Conservation (phyloP, 192 early-diverging fungal species). For the Podila epigama region DNA sequence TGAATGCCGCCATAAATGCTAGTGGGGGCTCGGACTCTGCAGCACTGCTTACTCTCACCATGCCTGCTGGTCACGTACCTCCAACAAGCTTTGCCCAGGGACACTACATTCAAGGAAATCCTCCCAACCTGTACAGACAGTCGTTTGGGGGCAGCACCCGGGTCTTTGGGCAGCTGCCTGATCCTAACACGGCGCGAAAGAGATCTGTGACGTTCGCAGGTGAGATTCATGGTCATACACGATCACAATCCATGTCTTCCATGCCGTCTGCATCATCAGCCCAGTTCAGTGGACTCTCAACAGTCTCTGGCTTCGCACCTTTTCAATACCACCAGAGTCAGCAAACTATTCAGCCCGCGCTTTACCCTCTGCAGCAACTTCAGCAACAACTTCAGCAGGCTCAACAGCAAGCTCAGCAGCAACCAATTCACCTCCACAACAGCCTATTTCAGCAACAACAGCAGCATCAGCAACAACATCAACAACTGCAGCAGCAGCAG, state of each 20-base stretch:
- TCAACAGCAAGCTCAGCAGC: background rate
- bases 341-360: background rate
- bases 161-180: constrained; percentile 13
- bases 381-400: constrained; percentile 15
- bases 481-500: constrained; percentile 3
- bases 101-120: no score
- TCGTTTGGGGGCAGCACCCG: background rate
- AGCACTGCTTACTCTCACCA: background rate
- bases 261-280: constrained; percentile 20
- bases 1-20: background rate
- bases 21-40: no score
- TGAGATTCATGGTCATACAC: constrained; percentile 31
- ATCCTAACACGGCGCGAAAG: constrained; percentile 29
- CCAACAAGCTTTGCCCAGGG: no score
- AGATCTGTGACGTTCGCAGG: constrained; percentile 45
- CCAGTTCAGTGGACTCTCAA: constrained; percentile 11
- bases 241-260: constrained; percentile 47
- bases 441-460: constrained; percentile 16
- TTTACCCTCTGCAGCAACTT: constrained; percentile 12
- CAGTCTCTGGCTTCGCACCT: constrained; percentile 19
- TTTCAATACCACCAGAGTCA: constrained; percentile 2
- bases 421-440: background rate
- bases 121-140: background rate
- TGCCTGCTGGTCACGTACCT: background rate
- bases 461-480: background rate